Percentiles rank a stretch among this genome's conserved stretches.
Conservation (phyloP, 768 basidiomycete genomes). For the Tylopilus vinaceipallidus region DNA sequence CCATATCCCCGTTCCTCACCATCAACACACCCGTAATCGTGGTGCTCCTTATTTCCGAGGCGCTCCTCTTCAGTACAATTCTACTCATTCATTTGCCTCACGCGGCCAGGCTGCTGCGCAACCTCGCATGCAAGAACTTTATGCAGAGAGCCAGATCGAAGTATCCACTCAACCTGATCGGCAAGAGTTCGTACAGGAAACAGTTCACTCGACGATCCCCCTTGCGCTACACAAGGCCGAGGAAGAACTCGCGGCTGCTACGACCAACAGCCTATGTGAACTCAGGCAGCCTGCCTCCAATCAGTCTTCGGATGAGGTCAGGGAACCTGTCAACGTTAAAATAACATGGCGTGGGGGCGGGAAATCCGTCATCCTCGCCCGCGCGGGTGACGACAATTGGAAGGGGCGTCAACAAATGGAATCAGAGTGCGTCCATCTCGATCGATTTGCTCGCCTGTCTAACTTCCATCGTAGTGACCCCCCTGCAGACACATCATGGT, state of each 20-base stretch:
- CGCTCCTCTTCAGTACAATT: constrained; percentile 38
- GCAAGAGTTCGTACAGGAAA: constrained; percentile 50
- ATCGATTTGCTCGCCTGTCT: constrained; percentile 12
- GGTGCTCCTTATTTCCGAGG: constrained; percentile 36
- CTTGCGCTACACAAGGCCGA: constrained; percentile 44
- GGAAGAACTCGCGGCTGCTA: constrained; percentile 20
- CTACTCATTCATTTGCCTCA: constrained; percentile 42
- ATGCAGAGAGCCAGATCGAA: constrained; percentile 36
- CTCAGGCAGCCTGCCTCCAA: constrained; percentile 19
- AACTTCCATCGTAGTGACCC: constrained; percentile 26
- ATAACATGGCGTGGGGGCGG: constrained; percentile 69
- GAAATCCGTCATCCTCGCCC: constrained; percentile 60
- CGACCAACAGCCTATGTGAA: constrained; percentile 13
- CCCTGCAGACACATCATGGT: constrained; percentile 36
- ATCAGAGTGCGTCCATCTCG: constrained; percentile 48
- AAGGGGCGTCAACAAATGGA: constrained; percentile 66
- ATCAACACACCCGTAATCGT: constrained; percentile 32
- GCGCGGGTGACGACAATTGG: constrained; percentile 77
- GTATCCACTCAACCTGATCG: constrained; percentile 29
- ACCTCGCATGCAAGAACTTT: constrained; percentile 47
- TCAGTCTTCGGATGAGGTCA: constrained; percentile 27
- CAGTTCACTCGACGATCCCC: constrained; percentile 63
- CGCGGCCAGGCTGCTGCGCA: constrained; percentile 34
- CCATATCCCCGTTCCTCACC: constrained; percentile 37
- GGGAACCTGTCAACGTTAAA: constrained; percentile 40